Percentiles rank a stretch among this genome's conserved stretches.
These are phyloP conservation scores for Exophiala oligosperma DNA, from an alignment of 2,329 filamentous ascomycete genomes.

Conservation along the genomic window DNA sequence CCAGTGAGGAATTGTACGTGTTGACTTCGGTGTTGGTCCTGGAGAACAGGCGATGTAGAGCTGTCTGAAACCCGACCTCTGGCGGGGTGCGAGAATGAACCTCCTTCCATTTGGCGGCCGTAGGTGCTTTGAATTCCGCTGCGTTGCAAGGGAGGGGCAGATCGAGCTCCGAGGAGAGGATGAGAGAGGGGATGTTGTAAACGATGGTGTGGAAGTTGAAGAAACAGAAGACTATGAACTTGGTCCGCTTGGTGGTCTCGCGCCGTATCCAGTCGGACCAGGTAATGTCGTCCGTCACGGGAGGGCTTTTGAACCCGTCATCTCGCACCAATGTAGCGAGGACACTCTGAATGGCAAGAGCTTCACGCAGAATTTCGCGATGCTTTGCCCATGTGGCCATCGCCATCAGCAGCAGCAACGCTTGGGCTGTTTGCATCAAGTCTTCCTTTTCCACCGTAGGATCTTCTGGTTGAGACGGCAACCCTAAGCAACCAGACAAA, in stretches of 20 bases:
- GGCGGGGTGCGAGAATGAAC: conserved; percentile 30
- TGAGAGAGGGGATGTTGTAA: conserved; percentile 40
- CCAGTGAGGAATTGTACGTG: conserved; percentile 50
- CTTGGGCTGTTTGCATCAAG: conserved; percentile 28
- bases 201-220: conserved; percentile 41
- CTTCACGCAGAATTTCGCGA: conserved; percentile 28
- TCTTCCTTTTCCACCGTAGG: conserved; percentile 18
- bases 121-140: conserved; percentile 37
- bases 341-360: conserved; percentile 31
- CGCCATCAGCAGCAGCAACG: conserved; percentile 28
- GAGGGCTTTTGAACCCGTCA: conserved; percentile 25
- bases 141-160: conserved; percentile 41
- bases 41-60: conserved; percentile 30
- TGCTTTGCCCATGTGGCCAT: conserved; percentile 33
- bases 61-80: conserved; percentile 39
- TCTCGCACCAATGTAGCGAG: conserved; percentile 30
- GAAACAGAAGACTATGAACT: conserved; percentile 41
- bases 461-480: conserved; percentile 19
- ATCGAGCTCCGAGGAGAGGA: conserved; percentile 40
- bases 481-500: conserved; percentile 22
- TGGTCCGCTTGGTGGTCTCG: conserved; percentile 38
- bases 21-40: conserved; percentile 10
- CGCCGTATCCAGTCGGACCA: conserved; percentile 41
- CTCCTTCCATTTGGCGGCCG: conserved; percentile 35
- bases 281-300: conserved; percentile 12